Percentiles rank a stretch among this genome's conserved stretches.
Conservation (phyloP, 1,139 yeast genomes). For the Debaryomyces fabryi region DNA sequence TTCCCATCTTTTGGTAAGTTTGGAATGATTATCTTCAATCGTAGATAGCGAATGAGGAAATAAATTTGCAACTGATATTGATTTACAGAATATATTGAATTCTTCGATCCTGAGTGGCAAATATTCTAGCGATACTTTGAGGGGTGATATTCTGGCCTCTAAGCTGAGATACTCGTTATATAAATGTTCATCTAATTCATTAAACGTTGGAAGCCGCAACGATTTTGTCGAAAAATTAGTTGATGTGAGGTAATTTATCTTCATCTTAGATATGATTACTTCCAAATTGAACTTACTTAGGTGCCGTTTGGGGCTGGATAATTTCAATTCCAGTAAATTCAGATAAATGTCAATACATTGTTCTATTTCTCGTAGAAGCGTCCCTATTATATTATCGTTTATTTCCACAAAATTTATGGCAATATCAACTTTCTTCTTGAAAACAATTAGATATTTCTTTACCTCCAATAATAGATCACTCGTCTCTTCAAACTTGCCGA, state of each 20-base stretch:
- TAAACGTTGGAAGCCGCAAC: conserved; percentile 36
- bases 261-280: conserved; percentile 43
- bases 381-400: conserved; percentile 50
- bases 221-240: conserved; percentile 22
- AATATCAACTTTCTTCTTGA: conserved; percentile 52
- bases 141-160: conserved; percentile 46
- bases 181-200: conserved; percentile 30
- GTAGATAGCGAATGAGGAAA: conserved; percentile 36
- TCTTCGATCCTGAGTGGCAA: conserved; percentile 58
- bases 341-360: conserved; percentile 43
- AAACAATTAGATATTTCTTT: conserved; percentile 36
- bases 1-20: conserved; percentile 43
- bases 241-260: conserved; percentile 28
- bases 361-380: conserved; percentile 54
- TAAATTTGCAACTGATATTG: conserved; percentile 16
- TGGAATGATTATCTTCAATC: conserved; percentile 43
- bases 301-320: conserved; percentile 45
- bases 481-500: conserved; percentile 34
- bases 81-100: conserved; percentile 33
- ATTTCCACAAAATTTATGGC: conserved; percentile 63
- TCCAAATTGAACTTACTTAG: conserved; percentile 44
- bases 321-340: conserved; percentile 41
- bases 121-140: conserved; percentile 61
- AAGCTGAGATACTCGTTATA: conserved; percentile 33
- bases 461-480: conserved; percentile 45